Base-by-base conservation (phyloP, 306 rosid genomes). In the Acacia melanoxylon region DNA sequence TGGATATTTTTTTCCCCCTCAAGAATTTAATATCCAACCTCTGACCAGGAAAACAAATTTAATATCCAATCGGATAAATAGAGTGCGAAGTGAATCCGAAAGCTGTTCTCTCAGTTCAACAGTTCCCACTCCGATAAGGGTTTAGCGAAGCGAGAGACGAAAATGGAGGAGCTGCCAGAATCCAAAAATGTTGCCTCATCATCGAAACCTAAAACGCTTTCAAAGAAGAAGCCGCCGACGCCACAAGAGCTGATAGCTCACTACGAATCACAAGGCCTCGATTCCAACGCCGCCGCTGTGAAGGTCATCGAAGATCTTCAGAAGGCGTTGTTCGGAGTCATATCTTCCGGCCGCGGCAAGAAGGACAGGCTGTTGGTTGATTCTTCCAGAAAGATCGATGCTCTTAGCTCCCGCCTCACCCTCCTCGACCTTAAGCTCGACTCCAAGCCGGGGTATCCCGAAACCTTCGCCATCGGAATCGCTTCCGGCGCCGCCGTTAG, bases 251-350 rank as follows among this genome's bases (percentile, higher is more conserved):
- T 95, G 49, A 78, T 95, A 70, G 83, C 98, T 10, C 95, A 92
- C 79, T 95, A 93, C 54, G 97, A 92, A 69, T 92, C 98, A 8
- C 92, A 92, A 72, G 98, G 99, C 5, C 85, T 93, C 40, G 94
- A 86, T 42, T 63, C 90, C 13, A 81, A 83, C 0, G 90, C 90
- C 22, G 99, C 98, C 20, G 91, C 97, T 5, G 33, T 86, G n/a
- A 95, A 89, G 88, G 98, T 93, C 4, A 93, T 95, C 4, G 98
- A 92, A 22, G 99, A 95, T 87, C 93, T 95, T 22, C 98, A 95
- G 80, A 82, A 77, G 10, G 94, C 99, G 2, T 85, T 95, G 29
- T 89, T 89, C 59, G 81, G 90, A 52, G 88, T 93, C 13, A 88
- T 92, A 68, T 82, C 97, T 42, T 92, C 99, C 11, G 88, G 92